Percentiles rank a stretch among this genome's conserved stretches.
These are phyloP conservation scores for Neobulgaria alba DNA, from an alignment of 2,329 filamentous ascomycete species.

Conservation along the genomic window DNA sequence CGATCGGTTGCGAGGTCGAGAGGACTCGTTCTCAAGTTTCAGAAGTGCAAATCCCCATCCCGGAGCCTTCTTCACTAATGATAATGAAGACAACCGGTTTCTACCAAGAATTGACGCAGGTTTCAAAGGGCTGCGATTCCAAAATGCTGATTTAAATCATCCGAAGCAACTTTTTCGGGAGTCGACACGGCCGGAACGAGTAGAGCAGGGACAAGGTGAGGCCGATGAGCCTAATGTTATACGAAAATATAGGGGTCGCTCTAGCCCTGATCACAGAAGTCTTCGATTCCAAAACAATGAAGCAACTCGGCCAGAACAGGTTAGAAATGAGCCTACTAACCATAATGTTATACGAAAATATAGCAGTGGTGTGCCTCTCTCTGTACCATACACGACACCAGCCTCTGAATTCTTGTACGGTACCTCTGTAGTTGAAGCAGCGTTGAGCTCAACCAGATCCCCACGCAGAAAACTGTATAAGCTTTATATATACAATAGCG, in stretches of 20 bases:
- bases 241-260: constrained; percentile 9
- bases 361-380: constrained; percentile 23
- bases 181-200: too few species aligned
- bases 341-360: neutral
- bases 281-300: neutral
- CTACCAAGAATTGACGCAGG: too few species aligned
- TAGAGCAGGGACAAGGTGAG: neutral
- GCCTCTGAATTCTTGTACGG: constrained; percentile 92
- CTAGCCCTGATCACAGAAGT: neutral
- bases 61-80: too few species aligned
- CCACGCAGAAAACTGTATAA: constrained; percentile 69
- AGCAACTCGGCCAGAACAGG: too few species aligned
- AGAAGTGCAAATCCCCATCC: too few species aligned
- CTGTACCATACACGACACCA: constrained; percentile 67
- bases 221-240: neutral
- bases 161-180: neutral
- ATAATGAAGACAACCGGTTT: too few species aligned
- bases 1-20: too few species aligned
- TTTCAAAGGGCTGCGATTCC: neutral
- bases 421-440: constrained; percentile 69
- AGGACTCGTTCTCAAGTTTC: too few species aligned
- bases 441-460: constrained; percentile 47
- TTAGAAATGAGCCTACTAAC: neutral
- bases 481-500: constrained; percentile 64
- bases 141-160: neutral